Base-by-base conservation (phyloP, 768 basidiomycete genomes). In the Amanita fuliginea region DNA sequence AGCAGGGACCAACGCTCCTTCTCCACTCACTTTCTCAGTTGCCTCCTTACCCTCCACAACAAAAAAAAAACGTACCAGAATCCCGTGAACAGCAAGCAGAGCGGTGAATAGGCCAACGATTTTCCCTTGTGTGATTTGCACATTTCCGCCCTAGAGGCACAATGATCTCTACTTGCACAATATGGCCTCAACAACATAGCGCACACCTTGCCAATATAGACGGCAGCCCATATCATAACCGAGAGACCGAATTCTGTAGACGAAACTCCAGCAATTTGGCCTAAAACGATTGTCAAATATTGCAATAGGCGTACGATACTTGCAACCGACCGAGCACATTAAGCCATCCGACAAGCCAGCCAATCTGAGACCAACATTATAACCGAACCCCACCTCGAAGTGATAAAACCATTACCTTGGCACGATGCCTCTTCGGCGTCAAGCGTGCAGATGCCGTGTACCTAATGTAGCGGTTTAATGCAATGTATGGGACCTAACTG, bases 221-320 rank as follows among this genome's bases (percentile, higher is more conserved):
- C 82, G 3, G 87, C 87, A n/a, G 80, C 80, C 70, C 83, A 76
- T 35, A 87, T 84, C 86, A 86, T 88, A 59, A 73, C 76, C 18
- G 83, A 72, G 18, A 87, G 71, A 22, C 87, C 88, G 59, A 88
- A 91, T 62, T 91, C 87, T 0, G 87, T 91, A 2, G 86, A 90
- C 6, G 89, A 84, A 43, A 91, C 71, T 24, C 90, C 90, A 10
- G 89, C 87, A 49, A 89, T 78, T 64, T 91, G 88, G 32, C 86
- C 81, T 78, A 11, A 54, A 16, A 46, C 19, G 28, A 22, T 39
- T 6, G 46, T 34, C 14, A 35, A n/a, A n/a, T n/a, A n/a, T n/a
- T n/a, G n/a, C n/a, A n/a, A n/a, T n/a, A n/a, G n/a, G n/a, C n/a
- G n/a, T n/a, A n/a, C n/a, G n/a, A n/a, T n/a, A n/a, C n/a, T n/a